phyloP scores from a whole-genome alignment of 2,329 filamentous ascomycete genomes.

The Apiospora kogelbergensis region DNA sequence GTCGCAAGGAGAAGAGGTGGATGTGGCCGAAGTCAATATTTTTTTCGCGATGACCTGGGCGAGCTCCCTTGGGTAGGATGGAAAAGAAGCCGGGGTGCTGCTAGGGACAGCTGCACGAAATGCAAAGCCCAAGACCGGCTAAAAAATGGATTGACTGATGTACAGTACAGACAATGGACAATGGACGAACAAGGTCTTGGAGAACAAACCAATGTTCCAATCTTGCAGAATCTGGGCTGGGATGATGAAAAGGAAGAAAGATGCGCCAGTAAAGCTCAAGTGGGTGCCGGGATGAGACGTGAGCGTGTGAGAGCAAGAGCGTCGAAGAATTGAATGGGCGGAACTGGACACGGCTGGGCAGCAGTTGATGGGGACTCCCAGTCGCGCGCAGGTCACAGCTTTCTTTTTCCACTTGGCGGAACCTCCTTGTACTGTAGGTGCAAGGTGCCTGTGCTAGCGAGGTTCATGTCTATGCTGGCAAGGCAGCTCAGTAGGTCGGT shows the following conservation, averaged over 20 bases:
- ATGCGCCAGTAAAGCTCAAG: constrained; percentile 5
- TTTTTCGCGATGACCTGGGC: not conserved
- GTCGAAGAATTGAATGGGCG: not conserved
- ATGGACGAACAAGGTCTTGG: not conserved
- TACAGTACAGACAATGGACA: constrained; percentile 1
- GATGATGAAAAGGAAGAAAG: constrained; percentile 3
- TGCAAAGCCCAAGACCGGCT: not conserved
- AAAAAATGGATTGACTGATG: constrained; percentile 2
- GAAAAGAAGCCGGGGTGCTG: not conserved
- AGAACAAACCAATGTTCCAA: constrained; percentile 2
- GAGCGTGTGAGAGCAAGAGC: not conserved
- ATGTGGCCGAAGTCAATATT: constrained; percentile 5
- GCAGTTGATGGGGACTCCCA: not conserved
- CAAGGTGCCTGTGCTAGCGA: not conserved
- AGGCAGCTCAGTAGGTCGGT: not conserved
- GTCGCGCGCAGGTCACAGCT: not conserved
- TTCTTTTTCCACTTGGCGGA: not conserved
- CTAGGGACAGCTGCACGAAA: not conserved
- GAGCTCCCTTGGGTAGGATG: not conserved
- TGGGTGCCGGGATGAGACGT: constrained; percentile 1
- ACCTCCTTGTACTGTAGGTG: too few species aligned
- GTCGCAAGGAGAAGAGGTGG: constrained; percentile 5
- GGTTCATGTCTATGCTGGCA: not conserved
- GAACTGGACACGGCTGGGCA: not conserved
- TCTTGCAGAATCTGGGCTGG: not conserved